A percentile compares a stretch with the other conserved stretches of the same genome.
phyloP scores from a whole-genome alignment of 345 rosid genomes.

The Anastatica hierochuntica region DNA sequence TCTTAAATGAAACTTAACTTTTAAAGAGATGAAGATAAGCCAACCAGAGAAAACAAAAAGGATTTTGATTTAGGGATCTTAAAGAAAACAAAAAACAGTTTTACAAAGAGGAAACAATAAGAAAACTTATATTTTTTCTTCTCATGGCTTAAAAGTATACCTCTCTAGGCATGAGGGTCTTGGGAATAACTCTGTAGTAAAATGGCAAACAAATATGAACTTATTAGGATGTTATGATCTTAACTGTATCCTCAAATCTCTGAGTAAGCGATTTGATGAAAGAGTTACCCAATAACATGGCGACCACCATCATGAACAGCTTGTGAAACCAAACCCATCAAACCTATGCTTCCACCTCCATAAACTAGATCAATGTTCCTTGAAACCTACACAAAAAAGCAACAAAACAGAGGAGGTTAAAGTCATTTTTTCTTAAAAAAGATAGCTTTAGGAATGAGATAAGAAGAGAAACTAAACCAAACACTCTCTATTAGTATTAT shows the following conservation, averaged over 20 bases:
- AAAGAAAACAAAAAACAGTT: constrained; percentile 1
- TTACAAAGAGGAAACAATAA: too few relatives aligned
- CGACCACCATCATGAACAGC: constrained; percentile 99
- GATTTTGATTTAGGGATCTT: too few relatives aligned
- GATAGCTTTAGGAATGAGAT: too few relatives aligned
- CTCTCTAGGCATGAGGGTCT: constrained; percentile 99
- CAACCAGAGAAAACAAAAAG: too few relatives aligned
- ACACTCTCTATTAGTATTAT: not conserved
- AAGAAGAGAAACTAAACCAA: too few relatives aligned
- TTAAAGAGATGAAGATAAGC: too few relatives aligned
- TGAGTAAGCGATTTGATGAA: not conserved
- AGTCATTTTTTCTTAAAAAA: too few relatives aligned
- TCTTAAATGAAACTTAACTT: too few relatives aligned
- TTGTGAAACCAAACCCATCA: constrained; percentile 97
- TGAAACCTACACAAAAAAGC: constrained; percentile 51
- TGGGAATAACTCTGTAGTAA: constrained; percentile 96
- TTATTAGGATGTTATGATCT: too few relatives aligned
- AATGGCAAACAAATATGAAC: constrained; percentile 50
- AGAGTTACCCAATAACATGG: constrained; percentile 89
- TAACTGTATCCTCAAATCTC: too few relatives aligned
- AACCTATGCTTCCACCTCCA: constrained; percentile 99
- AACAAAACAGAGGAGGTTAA: too few relatives aligned
- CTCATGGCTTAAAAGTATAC: constrained; percentile 64
- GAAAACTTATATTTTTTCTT: too few relatives aligned
- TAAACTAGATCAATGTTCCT: constrained; percentile 97